These are phyloP conservation scores for Trypanosoma melophagium DNA, from an alignment of 208 protist genomes.

Conservation along the genomic window DNA sequence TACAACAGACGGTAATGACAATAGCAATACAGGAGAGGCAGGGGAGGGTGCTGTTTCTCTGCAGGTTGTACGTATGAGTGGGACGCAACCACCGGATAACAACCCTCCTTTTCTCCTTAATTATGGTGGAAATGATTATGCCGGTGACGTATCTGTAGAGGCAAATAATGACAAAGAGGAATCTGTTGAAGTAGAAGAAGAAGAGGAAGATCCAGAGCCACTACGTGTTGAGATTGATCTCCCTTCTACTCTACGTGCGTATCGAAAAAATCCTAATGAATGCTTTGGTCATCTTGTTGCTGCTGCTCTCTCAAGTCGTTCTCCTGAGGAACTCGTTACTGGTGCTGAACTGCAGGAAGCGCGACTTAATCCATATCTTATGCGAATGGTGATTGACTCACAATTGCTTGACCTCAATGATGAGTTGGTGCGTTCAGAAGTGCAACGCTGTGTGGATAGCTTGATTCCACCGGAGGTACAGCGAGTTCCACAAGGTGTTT, in stretches of 20 bases:
- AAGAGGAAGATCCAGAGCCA: constrained; percentile 34
- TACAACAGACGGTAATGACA: neutral
- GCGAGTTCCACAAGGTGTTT: constrained; percentile 46
- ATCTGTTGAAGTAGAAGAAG: constrained; percentile 33
- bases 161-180: neutral
- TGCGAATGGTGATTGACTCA: constrained; percentile 63
- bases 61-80: constrained; percentile 19
- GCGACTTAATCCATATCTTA: constrained; percentile 61
- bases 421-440: constrained; percentile 41
- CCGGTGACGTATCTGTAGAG: neutral
- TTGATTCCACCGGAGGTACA: constrained; percentile 37
- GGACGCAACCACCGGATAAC: neutral
- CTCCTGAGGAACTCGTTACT: constrained; percentile 52
- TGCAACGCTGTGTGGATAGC: constrained; percentile 62
- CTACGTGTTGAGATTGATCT: constrained; percentile 65
- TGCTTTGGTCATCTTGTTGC: constrained; percentile 74
- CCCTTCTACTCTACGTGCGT: constrained; percentile 57
- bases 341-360: constrained; percentile 62
- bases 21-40: neutral
- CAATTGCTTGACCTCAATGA: constrained; percentile 54
- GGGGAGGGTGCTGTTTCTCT: neutral
- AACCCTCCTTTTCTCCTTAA: no score
- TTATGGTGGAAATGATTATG: neutral
- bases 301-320: constrained; percentile 67
- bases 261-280: constrained; percentile 65